Base-by-base conservation (phyloP, 225 moss, liverwort and hornwort species). In the Polytrichum commune region DNA sequence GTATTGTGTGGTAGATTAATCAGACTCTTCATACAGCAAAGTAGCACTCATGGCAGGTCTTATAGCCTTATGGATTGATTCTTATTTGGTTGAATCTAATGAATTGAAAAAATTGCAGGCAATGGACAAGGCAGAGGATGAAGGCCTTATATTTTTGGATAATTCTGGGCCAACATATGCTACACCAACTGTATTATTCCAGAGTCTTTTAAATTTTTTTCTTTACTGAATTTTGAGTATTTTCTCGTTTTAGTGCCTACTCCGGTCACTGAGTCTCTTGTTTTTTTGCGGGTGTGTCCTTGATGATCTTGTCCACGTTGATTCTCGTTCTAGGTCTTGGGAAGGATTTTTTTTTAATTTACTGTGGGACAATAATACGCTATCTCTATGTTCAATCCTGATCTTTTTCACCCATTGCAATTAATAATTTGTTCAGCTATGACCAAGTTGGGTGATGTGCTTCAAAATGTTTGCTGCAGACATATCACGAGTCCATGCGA, bases 401-500 rank as follows among this genome's bases (percentile, higher is more conserved):
- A 46, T 46, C 46, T 0, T 46, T 46, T 46, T 16, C 16, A 16
- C 16, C 46, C 46, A 46, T 4, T 46, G 46, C 10, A 46, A 35
- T 2, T 35, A 9, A 9, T 73, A 28, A 57, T 64, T 22, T 19
- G 5, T 35, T 35, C 35, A 8, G 0, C 35, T 8, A 9, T 35
- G 35, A 35, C 35, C 35, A 35, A 33, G 35, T 35, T 9, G 8
- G 35, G 9, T 35, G 35, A 35, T 35, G 1, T 69, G 55, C 19
- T 75, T 65, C 8, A n/a, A 62, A 29, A 66, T 54, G 23, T 18
- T 53, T 8, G 22, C 72, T 77, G 16, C 88, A 92, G 92, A 96
- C 93, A 6, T 96, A 96, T 72, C 62, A 89, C 63, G 96, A 96
- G 66, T 90, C 96, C 35, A 92, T 96, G 92, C 75, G 92, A 80